phyloP scores from a whole-genome alignment of 2,329 filamentous ascomycete genomes.

The Emydomyces testavorans region DNA sequence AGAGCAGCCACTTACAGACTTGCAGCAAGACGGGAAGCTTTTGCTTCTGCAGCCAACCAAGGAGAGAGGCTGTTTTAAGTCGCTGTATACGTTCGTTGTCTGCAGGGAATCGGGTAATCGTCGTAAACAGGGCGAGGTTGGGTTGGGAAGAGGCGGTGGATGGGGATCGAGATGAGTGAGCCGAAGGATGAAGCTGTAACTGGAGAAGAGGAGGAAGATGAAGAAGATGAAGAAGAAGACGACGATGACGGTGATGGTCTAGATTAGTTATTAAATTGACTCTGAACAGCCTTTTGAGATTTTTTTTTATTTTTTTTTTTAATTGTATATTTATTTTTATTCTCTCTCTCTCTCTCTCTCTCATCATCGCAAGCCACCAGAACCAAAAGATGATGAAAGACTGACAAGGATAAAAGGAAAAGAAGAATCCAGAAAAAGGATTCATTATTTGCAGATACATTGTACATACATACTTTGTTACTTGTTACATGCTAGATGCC shows the following conservation, averaged over 20 bases:
- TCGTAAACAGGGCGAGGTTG: constrained; percentile 23
- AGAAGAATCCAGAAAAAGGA: constrained; percentile 3
- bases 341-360: too few relatives aligned
- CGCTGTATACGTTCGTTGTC: constrained; percentile 3
- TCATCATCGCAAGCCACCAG: too few relatives aligned
- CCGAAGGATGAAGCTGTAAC: too few relatives aligned
- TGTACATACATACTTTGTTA: too few relatives aligned
- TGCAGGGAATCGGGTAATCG: constrained; percentile 20
- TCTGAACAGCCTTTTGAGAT: too few relatives aligned
- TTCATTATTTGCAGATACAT: too few relatives aligned
- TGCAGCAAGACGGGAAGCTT: constrained; percentile 7
- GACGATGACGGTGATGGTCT: neutral
- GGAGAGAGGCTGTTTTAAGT: constrained; percentile 7
- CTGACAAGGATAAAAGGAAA: neutral
- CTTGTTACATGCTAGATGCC: too few relatives aligned
- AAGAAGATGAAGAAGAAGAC: constrained; percentile 10
- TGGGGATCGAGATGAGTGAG: constrained; percentile 5
- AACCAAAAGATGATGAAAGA: constrained; percentile 5
- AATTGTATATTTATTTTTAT: too few relatives aligned
- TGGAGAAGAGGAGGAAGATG: constrained; percentile 4
- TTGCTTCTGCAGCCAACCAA: constrained; percentile 8
- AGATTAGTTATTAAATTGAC: too few relatives aligned
- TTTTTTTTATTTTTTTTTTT: neutral
- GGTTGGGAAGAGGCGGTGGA: constrained; percentile 18
- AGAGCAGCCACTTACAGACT: constrained; percentile 17